A percentile compares a stretch with the other conserved stretches of the same genome.
These are phyloP conservation scores for Nitzschia putrida DNA, from an alignment of 108 stramenopile genomes.

Conservation along the genomic window DNA sequence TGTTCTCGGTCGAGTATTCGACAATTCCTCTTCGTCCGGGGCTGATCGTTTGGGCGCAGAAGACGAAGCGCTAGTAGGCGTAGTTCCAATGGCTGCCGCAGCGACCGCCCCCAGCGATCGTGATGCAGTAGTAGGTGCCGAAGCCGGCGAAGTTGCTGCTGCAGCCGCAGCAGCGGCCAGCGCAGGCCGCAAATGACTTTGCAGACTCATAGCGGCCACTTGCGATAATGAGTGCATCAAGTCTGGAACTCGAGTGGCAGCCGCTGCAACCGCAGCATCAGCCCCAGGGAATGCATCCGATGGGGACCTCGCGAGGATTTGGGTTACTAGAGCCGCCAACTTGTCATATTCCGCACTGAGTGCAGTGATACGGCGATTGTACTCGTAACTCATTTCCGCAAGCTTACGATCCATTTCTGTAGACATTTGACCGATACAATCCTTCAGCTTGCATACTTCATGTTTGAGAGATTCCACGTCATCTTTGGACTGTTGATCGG, in stretches of 20 bases:
- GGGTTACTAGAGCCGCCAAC: slow-evolving; percentile 41
- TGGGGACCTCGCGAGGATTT: slow-evolving; percentile 16
- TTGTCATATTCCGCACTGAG: slow-evolving; percentile 50
- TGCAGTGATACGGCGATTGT: slow-evolving; percentile 42
- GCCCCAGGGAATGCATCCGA: slow-evolving; percentile 8
- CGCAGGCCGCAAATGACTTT: slow-evolving; percentile 11
- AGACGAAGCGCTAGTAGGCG: neutral
- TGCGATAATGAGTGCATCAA: slow-evolving; percentile 65
- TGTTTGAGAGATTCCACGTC: slow-evolving; percentile 61
- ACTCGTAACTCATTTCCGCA: slow-evolving; percentile 53
- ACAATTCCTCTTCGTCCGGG: slow-evolving; percentile 1
- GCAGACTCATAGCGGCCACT: slow-evolving; percentile 49
- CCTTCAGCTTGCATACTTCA: slow-evolving; percentile 49
- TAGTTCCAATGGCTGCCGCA: neutral
- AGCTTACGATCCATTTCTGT: slow-evolving; percentile 50
- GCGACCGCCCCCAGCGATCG: slow-evolving; percentile 7
- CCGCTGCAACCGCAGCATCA: neutral
- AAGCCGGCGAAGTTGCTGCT: neutral
- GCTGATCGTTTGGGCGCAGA: slow-evolving; percentile 1
- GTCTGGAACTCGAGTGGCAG: slow-evolving; percentile 24
- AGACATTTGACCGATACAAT: slow-evolving; percentile 30
- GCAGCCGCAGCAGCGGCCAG: neutral
- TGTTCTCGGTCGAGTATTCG: slow-evolving; percentile 3
- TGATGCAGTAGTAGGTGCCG: neutral
- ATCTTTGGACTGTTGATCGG: slow-evolving; percentile 70